A percentile compares a stretch with the other conserved stretches of the same genome.
Conservation (phyloP, 2,329 filamentous ascomycete species). For the Trichophyton simii region DNA sequence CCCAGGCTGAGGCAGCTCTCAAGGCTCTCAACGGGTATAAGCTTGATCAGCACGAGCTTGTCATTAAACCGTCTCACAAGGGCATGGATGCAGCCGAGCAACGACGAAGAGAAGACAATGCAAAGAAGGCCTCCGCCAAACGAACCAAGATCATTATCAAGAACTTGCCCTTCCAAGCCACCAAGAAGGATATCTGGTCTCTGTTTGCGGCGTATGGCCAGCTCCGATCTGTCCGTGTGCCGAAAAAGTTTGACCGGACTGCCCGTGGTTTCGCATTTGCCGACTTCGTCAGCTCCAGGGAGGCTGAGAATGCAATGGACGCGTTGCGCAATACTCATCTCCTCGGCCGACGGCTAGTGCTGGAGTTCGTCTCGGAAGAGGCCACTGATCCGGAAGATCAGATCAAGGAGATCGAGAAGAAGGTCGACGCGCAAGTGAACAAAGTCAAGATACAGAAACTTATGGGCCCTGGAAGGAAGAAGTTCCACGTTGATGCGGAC, state of each 20-base stretch:
- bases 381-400: constrained; percentile 86
- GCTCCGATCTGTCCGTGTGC: constrained; percentile 80
- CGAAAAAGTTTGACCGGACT: constrained; percentile 83
- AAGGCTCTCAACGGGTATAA: constrained; percentile 77
- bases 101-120: constrained; percentile 59
- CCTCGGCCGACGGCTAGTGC: constrained; percentile 72
- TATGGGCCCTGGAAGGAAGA: constrained; percentile 67
- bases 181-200: constrained; percentile 78
- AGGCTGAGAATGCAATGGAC: constrained; percentile 83
- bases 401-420: constrained; percentile 93
- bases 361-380: constrained; percentile 85
- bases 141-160: constrained; percentile 94
- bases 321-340: constrained; percentile 87
- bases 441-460: constrained; percentile 84
- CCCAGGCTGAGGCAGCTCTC: constrained; percentile 65
- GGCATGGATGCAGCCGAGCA: constrained; percentile 29
- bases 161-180: constrained; percentile 91
- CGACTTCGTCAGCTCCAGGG: constrained; percentile 81
- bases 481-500: constrained; percentile 67
- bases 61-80: constrained; percentile 77
- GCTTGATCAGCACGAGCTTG: constrained; percentile 75
- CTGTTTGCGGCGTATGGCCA: constrained; percentile 85
- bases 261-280: constrained; percentile 94
- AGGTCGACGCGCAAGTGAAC: constrained; percentile 79
- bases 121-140: constrained; percentile 63